A percentile compares a stretch with the other conserved stretches of the same genome.
Evolutionary conservation across 805 yeast genomes (phyloP).

Genomic region (Schwanniomyces pseudopolymorphus): DNA sequence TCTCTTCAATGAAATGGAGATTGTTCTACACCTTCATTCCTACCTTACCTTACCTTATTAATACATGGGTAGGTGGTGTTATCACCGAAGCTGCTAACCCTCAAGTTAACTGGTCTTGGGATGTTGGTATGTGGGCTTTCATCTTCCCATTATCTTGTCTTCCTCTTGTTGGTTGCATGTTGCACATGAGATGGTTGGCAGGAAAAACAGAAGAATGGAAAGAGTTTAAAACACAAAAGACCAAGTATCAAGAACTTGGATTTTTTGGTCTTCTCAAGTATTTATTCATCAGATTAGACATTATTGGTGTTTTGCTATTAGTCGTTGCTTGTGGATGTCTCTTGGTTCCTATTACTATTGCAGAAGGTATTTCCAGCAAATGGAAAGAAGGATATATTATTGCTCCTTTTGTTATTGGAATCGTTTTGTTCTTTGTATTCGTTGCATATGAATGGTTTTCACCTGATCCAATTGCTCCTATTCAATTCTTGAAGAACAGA

Average conservation of each 20-base stretch:
- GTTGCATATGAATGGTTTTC: slow-evolving; percentile 13
- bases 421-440: slow-evolving; percentile 12
- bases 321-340: slow-evolving; percentile 30
- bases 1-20: slow-evolving; percentile 17
- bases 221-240: slow-evolving; percentile 6
- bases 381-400: slow-evolving; percentile 16
- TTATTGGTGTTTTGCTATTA: slow-evolving; percentile 31
- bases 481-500: slow-evolving; percentile 12
- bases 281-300: slow-evolving; percentile 31
- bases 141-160: slow-evolving; percentile 17
- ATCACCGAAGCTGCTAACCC: slow-evolving; percentile 11
- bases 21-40: slow-evolving; percentile 14
- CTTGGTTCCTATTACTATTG: slow-evolving; percentile 35
- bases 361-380: slow-evolving; percentile 17
- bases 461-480: slow-evolving; percentile 13
- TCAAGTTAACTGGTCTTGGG: slow-evolving; percentile 13
- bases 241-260: slow-evolving; percentile 7
- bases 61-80: slow-evolving; percentile 20
- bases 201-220: slow-evolving; percentile 17
- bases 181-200: slow-evolving; percentile 16
- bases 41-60: slow-evolving; percentile 16
- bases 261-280: slow-evolving; percentile 3
- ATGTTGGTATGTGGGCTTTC: slow-evolving; percentile 21
- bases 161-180: slow-evolving; percentile 13
- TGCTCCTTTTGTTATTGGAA: slow-evolving; percentile 15